Evolutionary conservation across 1,139 yeast genomes (phyloP), one percentile per base, ranked within the genome.

Genomic region (Debaryomyces psychrophilus): DNA sequence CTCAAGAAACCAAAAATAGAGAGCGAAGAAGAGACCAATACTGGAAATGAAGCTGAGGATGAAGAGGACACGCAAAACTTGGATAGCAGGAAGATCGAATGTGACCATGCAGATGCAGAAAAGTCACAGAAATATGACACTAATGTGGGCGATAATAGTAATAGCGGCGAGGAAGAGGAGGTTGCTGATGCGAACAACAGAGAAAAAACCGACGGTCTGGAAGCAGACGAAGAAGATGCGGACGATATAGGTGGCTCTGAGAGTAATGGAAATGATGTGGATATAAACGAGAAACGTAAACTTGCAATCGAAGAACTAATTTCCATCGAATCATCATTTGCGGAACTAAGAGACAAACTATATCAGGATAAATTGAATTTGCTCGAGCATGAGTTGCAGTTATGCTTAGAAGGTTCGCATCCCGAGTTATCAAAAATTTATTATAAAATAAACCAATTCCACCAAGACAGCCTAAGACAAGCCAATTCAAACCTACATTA

Each of bases 361-460:
- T 87, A 82, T 59, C 87, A 83, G 50, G 89, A 85, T 63, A 90
- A 89, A 63, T 72, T 90, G 63, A 74, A 79, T 42, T 79, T 88
- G 50, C 76, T 87, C 51, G 90, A 88, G 56, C 85, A 87, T 39
- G 98, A 93, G 65, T 72, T 92, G 50, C 88, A 87, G 58, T 80
- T 92, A 75, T 92, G 98, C 67, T 72, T 86, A 28, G 88, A 86
- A 55, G 97, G 97, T 5, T 81, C 92, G 18, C 99, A 93, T 63
- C 98, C 98, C 0, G 97, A 92, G 58, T 67, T 80, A 37, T 64
- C 81, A n/a, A 77, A 77, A 53, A 77, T 79, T 26, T 87, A 88
- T 60, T 81, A 80, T 50, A 87, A 85, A 62, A 84, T 92, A 50
- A 86, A 87, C 50, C 79, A 81, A 36, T 80, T 83, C 50, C 81